A percentile compares a stretch with the other conserved stretches of the same genome.
Evolutionary conservation across 2,329 filamentous ascomycete genomes (phyloP).

Genomic region (Pseudocercospora eumusae): DNA sequence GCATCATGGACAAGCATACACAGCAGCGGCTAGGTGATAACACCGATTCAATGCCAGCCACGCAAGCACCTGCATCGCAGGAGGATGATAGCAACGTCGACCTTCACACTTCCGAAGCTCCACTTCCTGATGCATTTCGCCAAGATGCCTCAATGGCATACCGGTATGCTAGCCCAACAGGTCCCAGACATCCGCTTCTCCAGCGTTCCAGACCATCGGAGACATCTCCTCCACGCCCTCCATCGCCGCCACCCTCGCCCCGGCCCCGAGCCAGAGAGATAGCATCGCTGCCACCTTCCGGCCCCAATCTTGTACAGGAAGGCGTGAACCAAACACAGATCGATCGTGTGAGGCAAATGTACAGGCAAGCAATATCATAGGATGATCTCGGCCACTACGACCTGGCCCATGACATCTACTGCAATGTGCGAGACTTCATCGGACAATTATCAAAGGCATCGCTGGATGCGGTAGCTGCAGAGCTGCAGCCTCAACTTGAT

Average conservation of each 20-base stretch:
- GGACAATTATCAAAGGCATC: not conserved
- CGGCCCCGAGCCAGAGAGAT: not conserved
- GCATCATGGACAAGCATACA: not conserved
- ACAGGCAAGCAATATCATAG: constrained; percentile 6
- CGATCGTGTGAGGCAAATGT: constrained; percentile 3
- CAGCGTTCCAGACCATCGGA: not conserved
- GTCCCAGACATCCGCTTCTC: not conserved
- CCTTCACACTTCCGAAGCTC: not conserved
- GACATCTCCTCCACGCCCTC: not conserved
- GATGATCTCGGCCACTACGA: constrained; percentile 3
- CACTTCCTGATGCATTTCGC: not conserved
- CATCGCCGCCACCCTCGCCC: not conserved
- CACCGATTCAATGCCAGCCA: not conserved
- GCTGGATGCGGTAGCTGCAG: not conserved
- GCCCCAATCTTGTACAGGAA: not conserved
- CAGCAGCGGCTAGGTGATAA: not conserved
- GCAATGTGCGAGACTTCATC: constrained; percentile 2
- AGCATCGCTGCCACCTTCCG: constrained; percentile 1
- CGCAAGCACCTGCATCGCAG: not conserved
- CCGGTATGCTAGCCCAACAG: not conserved
- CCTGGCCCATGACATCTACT: constrained; percentile 1
- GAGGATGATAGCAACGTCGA: not conserved
- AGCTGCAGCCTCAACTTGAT: not conserved
- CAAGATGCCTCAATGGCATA: not conserved
- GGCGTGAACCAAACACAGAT: not conserved